phyloP scores from a whole-genome alignment of 345 rosid species.

The Rubroshorea leprosula region DNA sequence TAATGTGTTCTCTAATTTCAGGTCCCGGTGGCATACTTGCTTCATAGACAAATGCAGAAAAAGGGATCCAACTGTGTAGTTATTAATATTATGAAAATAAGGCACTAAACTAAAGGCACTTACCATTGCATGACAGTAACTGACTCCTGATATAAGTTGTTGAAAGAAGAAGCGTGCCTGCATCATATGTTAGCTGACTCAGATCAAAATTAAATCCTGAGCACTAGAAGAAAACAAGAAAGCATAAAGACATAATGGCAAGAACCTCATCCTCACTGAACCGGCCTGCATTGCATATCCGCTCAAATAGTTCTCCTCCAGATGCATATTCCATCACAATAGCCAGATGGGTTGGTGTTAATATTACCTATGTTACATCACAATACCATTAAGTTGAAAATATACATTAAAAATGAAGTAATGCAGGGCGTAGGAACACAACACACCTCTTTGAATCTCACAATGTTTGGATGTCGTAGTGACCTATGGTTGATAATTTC shows the following conservation, averaged over 20 bases:
- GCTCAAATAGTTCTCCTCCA: constrained; percentile 81
- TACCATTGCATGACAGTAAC: constrained; percentile 75
- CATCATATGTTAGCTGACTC: constrained; percentile 11
- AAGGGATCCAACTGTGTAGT: constrained; percentile 5
- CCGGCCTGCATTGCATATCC: constrained; percentile 74
- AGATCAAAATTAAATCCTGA: not conserved
- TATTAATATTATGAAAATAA: not conserved
- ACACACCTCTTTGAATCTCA: constrained; percentile 75
- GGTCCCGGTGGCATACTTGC: constrained; percentile 98
- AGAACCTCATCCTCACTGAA: constrained; percentile 79
- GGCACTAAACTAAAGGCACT: constrained; percentile 9
- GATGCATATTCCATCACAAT: constrained; percentile 87
- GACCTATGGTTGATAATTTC: constrained; percentile 83
- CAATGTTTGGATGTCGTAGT: constrained; percentile 76
- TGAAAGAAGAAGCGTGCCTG: constrained; percentile 84
- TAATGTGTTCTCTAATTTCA: constrained; percentile 91
- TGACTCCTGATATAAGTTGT: constrained; percentile 77
- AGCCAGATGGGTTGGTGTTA: constrained; percentile 81
- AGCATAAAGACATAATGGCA: not conserved
- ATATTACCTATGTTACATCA: constrained; percentile 43
- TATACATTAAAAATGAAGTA: constrained; percentile 1
- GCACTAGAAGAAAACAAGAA: not conserved
- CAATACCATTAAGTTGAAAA: constrained; percentile 6
- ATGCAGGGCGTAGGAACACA: not conserved
- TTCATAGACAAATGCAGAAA: constrained; percentile 21